Evolutionary conservation across 768 basidiomycete genomes (phyloP).

Genomic region (Plicaturopsis crispa): DNA sequence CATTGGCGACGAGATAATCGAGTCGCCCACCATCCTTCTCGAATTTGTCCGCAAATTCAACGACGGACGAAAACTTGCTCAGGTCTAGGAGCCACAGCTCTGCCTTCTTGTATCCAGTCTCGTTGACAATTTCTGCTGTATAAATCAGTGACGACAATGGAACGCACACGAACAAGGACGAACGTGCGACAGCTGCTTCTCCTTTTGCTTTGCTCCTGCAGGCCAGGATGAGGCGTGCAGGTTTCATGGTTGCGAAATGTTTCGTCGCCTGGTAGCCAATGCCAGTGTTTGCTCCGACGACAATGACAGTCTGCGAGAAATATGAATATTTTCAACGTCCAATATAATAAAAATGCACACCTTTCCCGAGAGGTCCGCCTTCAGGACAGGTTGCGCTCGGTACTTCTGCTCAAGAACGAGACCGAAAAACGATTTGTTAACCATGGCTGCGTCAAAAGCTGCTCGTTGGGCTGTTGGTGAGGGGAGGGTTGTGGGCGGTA

Average conservation of each 20-base stretch:
- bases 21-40: slow-evolving; percentile 14
- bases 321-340: too few species aligned
- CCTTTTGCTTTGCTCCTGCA: slow-evolving; percentile 23
- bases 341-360: too few species aligned
- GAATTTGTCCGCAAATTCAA: slow-evolving; percentile 24
- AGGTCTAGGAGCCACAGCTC: slow-evolving; percentile 28
- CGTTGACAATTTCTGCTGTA: slow-evolving; percentile 15
- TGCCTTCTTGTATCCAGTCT: slow-evolving; percentile 7
- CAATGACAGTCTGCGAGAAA: slow-evolving; percentile 20
- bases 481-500: too few species aligned
- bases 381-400: too few species aligned
- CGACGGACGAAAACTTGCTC: slow-evolving; percentile 22
- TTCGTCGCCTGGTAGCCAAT: slow-evolving; percentile 20
- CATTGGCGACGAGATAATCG: slow-evolving; percentile 24
- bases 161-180: slow-evolving; percentile 6
- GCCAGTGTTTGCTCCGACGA: slow-evolving; percentile 24
- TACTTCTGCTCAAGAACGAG: too few species aligned
- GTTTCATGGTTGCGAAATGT: slow-evolving; percentile 23
- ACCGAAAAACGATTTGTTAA: too few species aligned
- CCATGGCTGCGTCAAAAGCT: too few species aligned
- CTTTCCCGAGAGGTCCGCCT: slow-evolving; percentile 16
- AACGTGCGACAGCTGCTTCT: slow-evolving; percentile 8
- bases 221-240: slow-evolving; percentile 23
- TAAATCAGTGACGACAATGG: slow-evolving; percentile 11
- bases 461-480: too few species aligned